Evolutionary conservation across 176 grass and related monocot genomes (phyloP), one percentile per base, ranked within the genome.

Genomic region (Raddia guianensis): DNA sequence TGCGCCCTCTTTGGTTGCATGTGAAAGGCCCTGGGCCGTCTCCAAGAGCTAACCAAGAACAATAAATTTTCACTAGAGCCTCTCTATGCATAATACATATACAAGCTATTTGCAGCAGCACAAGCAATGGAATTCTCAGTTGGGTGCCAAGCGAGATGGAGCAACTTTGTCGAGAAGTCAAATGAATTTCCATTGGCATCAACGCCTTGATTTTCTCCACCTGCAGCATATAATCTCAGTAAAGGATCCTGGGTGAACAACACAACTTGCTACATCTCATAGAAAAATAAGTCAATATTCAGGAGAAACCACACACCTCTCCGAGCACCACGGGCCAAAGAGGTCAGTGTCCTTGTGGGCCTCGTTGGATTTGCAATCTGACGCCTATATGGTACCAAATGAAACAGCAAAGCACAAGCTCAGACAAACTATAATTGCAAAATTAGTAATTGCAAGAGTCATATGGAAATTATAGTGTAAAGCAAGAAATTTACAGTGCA

Each of bases 11-110:
- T n/a, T n/a, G 33, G 52, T 62, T 73, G 73, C 78, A 72, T 80
- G 74, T 66, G 72, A 57, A 78, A 64, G 57, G 65, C 49, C 32
- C 10, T 19, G 14, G 21, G 67, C 73, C 78, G 73, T 80, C 62
- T 48, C 4, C 8, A 8, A 56, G 73, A 46, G 73, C 59, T 60
- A 86, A 71, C 67, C 67, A 79, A 83, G 72, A 77, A 75, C 43
- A 72, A 85, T 63, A 82, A 85, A 86, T 73, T 72, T 87, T 51
- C 78, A 81, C 73, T 86, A 49, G 66, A 47, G 35, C 16, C 48
- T 85, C 68, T 82, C 87, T 93, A 97, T 56, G 89, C 94, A 86
- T 93, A 91, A 89, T 97, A 97, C 94, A 97, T 97, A 89, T 97
- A 97, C 94, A 97, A 67, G 77, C 94, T 97, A 90, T 97, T 97